These are phyloP conservation scores for Leccinellum rugosiceps DNA, from an alignment of 768 basidiomycete genomes.

Conservation along the genomic window DNA sequence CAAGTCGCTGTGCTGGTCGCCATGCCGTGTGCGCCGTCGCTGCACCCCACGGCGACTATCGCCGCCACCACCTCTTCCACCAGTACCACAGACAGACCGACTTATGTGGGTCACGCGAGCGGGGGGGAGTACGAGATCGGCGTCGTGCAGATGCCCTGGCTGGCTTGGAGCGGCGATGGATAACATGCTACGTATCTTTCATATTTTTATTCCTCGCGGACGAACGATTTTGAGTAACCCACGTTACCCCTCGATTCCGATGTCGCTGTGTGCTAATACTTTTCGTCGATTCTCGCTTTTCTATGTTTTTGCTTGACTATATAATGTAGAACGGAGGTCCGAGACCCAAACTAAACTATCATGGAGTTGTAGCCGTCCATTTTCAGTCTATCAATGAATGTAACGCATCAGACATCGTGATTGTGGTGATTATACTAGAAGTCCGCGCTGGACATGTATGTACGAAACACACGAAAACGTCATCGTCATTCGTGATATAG, in stretches of 20 bases:
- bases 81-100: background rate
- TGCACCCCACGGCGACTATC: background rate
- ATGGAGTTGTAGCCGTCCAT: background rate
- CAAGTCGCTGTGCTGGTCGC: constrained; percentile 45
- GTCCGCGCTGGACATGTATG: background rate
- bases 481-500: background rate
- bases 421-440: background rate
- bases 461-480: background rate
- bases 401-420: background rate
- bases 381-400: background rate
- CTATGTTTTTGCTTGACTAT: background rate
- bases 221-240: background rate
- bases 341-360: background rate
- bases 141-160: constrained; percentile 37
- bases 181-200: background rate
- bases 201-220: background rate
- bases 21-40: constrained; percentile 37
- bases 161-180: constrained; percentile 6
- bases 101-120: constrained; percentile 6
- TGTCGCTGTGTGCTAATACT: background rate
- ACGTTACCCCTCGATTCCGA: background rate
- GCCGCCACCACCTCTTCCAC: background rate
- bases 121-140: constrained; percentile 45
- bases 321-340: constrained; percentile 9
- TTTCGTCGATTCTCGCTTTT: background rate